These are phyloP conservation scores for Schizochytrium sp. DNA, from an alignment of 108 stramenopile genomes.

Conservation along the genomic window DNA sequence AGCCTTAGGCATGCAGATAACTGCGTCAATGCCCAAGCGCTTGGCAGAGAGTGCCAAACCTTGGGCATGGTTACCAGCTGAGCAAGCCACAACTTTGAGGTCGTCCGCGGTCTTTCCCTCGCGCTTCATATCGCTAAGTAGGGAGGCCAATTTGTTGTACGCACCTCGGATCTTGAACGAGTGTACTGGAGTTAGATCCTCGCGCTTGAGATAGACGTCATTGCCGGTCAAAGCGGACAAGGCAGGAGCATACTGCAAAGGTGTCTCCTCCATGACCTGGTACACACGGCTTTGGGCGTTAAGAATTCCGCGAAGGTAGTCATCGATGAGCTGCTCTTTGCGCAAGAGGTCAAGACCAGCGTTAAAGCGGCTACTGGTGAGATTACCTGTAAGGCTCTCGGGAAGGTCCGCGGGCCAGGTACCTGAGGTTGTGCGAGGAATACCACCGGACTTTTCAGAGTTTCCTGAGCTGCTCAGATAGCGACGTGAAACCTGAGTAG, in stretches of 20 bases:
- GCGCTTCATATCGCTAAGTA: slow-evolving; percentile 65
- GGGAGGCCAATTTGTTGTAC: slow-evolving; percentile 93
- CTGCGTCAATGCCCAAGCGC: slow-evolving; percentile 84
- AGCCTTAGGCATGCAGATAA: slow-evolving; percentile 96
- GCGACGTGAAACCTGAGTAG: no score
- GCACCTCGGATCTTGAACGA: slow-evolving; percentile 98
- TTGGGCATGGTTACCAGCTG: slow-evolving; percentile 97
- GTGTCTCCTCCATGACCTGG: slow-evolving; percentile 16
- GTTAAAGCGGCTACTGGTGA: background rate
- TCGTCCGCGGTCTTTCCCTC: no score
- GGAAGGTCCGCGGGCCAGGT: slow-evolving; percentile 55
- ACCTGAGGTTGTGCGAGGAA: slow-evolving; percentile 22
- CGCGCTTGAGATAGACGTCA: slow-evolving; percentile 57
- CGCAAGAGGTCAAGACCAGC: slow-evolving; percentile 16
- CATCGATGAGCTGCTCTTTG: slow-evolving; percentile 50
- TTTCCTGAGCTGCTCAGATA: no score
- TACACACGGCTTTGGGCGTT: slow-evolving; percentile 41
- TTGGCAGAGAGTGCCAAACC: slow-evolving; percentile 91
- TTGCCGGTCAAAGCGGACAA: slow-evolving; percentile 42
- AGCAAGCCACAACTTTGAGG: slow-evolving; percentile 88
- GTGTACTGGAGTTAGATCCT: slow-evolving; percentile 95
- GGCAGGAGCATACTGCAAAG: background rate
- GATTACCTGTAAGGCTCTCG: slow-evolving; percentile 28
- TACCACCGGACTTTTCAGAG: background rate
- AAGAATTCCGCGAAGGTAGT: slow-evolving; percentile 54